phyloP scores from a whole-genome alignment of 352 stramenopile species.

The Aphanomyces cochlioides region DNA sequence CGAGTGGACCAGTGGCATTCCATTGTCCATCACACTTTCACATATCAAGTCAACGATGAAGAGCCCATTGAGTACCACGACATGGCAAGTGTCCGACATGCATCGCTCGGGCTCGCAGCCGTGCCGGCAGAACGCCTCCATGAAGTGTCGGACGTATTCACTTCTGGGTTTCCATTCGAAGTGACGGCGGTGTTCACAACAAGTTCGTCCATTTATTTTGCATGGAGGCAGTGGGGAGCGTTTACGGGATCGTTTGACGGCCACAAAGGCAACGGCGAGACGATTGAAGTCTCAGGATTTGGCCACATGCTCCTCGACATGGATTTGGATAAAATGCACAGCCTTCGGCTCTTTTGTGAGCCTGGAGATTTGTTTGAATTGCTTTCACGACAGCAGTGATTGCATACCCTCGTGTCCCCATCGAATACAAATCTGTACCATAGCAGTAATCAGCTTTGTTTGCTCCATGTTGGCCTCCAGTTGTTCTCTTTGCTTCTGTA shows the following conservation, averaged over 20 bases:
- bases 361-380: too few species aligned
- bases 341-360: too few species aligned
- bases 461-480: too few species aligned
- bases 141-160: conserved; percentile 58
- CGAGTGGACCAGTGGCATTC: conserved; percentile 58
- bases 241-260: conserved; percentile 67
- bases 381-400: too few species aligned
- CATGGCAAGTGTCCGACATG: conserved; percentile 47
- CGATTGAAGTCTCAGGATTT: conserved; percentile 65
- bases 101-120: conserved; percentile 67
- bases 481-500: too few species aligned
- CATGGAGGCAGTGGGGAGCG: conserved; percentile 72
- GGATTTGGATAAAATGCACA: too few species aligned
- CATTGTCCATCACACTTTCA: conserved; percentile 55
- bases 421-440: too few species aligned
- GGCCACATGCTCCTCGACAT: conserved; percentile 42
- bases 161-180: conserved; percentile 75
- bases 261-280: conserved; percentile 52
- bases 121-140: conserved; percentile 43
- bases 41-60: conserved; percentile 70
- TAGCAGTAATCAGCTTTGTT: too few species aligned
- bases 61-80: conserved; percentile 38
- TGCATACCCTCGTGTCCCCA: too few species aligned
- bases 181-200: conserved; percentile 74
- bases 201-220: conserved; percentile 61